Base-by-base conservation (phyloP, 2,329 filamentous ascomycete species). In the Fusarium sp. region DNA sequence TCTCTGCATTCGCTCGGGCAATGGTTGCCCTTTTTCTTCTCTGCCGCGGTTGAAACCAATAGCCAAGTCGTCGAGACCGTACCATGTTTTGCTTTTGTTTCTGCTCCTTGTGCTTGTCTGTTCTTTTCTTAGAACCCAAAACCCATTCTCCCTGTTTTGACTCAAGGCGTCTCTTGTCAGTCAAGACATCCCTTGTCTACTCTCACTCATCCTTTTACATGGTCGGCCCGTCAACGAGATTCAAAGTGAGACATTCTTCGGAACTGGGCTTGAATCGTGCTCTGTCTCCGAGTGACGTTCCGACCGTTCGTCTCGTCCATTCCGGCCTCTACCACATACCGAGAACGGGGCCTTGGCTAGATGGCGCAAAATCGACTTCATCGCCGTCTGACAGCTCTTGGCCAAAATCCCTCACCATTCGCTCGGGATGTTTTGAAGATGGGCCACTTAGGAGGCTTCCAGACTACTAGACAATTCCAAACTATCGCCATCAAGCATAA, bases 141-240 rank as follows among this genome's bases (percentile, higher is more conserved):
- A 6, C 16, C 54, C 50, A 14, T 16, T 50, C 68, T 69, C 72
- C 72, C 72, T 74, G 22, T 61, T 31, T 52, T 66, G 68, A 75
- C 58, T 67, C 68, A 48, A 72, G 58, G 31, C 67, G 24, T 41
- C 33, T 39, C 33, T 69, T 58, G 68, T n/a, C 29, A 60, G 35
- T 24, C 52, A 22, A 75, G 72, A 72, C 72, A 69, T 72, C 39
- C 61, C 57, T 45, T 72, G 71, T 63, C 66, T 50, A 16, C 45
- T 50, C 48, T 48, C 22, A 24, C 22, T 59, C 43, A 52, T 64
- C 59, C n/a, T 29, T 61, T 22, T 27, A 22, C 20, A 3, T n/a
- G 16, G 24, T 41, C 24, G 58, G 58, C 45, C 24, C 45, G n/a
- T 56, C 27, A n/a, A 33, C 35, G 22, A 27, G 33, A 4, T 37